Conservation (phyloP, 495 filamentous ascomycete species). For the Terfezia boudieri region DNA sequence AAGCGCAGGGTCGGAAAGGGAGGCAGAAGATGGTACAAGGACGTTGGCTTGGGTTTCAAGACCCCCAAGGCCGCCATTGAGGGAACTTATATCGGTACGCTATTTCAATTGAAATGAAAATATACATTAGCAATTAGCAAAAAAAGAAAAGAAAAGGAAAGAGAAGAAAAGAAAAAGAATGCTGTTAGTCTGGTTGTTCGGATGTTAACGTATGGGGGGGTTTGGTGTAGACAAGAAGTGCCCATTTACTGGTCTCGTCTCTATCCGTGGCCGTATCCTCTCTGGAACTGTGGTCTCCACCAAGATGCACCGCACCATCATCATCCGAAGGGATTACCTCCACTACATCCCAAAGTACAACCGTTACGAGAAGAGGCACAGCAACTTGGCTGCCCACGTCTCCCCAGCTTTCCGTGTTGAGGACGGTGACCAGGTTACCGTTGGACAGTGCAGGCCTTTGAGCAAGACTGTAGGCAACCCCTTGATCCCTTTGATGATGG, state of each 20-base stretch:
- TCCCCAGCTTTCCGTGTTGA: slow-evolving; percentile 99
- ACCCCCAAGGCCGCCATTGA: slow-evolving; percentile 96
- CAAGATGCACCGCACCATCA: slow-evolving; percentile 98
- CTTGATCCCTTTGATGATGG: background rate
- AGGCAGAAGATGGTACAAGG: slow-evolving; percentile 97
- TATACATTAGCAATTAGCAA: too few relatives aligned
- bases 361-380: slow-evolving; percentile 99
- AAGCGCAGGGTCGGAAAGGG: slow-evolving; percentile 68
- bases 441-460: slow-evolving; percentile 95
- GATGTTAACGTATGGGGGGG: background rate
- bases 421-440: slow-evolving; percentile 96
- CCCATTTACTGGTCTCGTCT: slow-evolving; percentile 94
- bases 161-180: too few relatives aligned
- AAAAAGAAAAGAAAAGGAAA: too few relatives aligned
- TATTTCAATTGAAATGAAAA: background rate
- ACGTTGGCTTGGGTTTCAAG: slow-evolving; percentile 94
- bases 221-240: slow-evolving; percentile 85
- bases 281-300: slow-evolving; percentile 96
- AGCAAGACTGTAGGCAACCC: slow-evolving; percentile 77
- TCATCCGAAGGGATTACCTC: slow-evolving; percentile 99
- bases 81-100: slow-evolving; percentile 96
- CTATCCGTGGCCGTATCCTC: slow-evolving; percentile 98
- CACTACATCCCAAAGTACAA: slow-evolving; percentile 98
- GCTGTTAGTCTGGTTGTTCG: too few relatives aligned
- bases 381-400: slow-evolving; percentile 97